Evolutionary conservation across 176 grass and related monocot genomes (phyloP).

Genomic region (Juncus effusus): DNA sequence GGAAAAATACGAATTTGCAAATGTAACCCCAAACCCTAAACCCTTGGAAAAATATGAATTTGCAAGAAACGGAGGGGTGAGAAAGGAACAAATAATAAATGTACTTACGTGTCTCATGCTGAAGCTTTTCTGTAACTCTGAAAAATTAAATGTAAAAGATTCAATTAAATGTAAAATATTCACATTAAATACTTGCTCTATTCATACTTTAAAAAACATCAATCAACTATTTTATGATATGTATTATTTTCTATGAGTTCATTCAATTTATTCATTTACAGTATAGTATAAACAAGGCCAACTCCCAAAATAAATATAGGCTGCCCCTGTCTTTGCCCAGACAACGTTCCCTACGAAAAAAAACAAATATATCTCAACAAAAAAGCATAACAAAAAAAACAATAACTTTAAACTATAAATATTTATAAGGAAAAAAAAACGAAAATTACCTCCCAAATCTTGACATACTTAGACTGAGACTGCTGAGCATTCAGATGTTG

Average conservation of each 20-base stretch:
- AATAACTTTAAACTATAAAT: not conserved
- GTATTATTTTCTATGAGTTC: no score
- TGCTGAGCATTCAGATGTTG: constrained; percentile 58
- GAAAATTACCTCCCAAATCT: constrained; percentile 89
- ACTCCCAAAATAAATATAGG: constrained; percentile 62
- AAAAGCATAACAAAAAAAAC: constrained; percentile 16
- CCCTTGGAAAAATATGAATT: not conserved
- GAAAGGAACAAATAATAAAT: not conserved
- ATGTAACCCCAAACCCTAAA: no score
- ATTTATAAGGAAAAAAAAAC: not conserved
- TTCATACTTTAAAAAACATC: no score
- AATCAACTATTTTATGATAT: no score
- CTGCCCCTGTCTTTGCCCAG: constrained; percentile 85
- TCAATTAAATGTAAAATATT: not conserved
- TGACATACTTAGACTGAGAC: constrained; percentile 71
- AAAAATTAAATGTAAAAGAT: not conserved
- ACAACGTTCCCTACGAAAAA: constrained; percentile 83
- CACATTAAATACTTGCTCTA: no score
- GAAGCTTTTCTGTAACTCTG: constrained; percentile 92
- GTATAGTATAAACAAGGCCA: no score
- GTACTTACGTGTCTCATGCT: constrained; percentile 87
- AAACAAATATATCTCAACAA: not conserved
- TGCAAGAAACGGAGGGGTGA: not conserved
- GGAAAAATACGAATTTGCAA: no score
- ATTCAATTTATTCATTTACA: no score